Base-by-base conservation (phyloP, 805 yeast species). In the Zygosaccharomyces rouxii region DNA sequence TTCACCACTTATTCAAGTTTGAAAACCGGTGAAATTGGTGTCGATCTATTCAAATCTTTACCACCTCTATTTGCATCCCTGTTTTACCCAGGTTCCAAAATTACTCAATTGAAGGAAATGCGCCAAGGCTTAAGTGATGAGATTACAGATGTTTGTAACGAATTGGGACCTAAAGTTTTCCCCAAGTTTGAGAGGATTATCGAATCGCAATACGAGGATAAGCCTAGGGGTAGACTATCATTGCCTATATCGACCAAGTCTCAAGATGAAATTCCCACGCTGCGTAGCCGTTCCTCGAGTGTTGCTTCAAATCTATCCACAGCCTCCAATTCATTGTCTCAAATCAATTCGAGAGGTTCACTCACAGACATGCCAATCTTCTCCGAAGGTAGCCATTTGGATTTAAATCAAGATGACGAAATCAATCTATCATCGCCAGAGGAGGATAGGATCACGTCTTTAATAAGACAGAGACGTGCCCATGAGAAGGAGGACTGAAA, bases 11-110 rank as follows among this genome's bases (percentile, higher is more conserved):
- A 86, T 64, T 81, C 96, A 21, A 95, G 97, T 3, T 75, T 92
- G 56, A 75, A 85, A 30, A 80, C 90, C 35, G 97, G 98, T 46
- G 99, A 92, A 65, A 82, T 81, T 51, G 97, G 98, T 16, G 74
- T 86, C 79, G 97, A 90, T 66, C 72, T 86, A 43, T 77, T 85
- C 64, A 88, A 89, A 63, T 81, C 92, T 7, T 69, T 90, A 49
- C 76, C 88, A 51, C 97, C 98, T 1, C 69, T 90, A 31, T 80
- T 70, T 37, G 60, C 66, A 14, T 66, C 75, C 3, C 57, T 70
- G 18, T 64, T 71, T 35, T 72, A 70, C 23, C 72, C 75, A n/a
- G 61, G 64, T 31, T 69, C 71, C 39, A 68, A 75, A 35, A 63
- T 81, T 11, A 65, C 66, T 35, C 65, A 82, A 49, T 69, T 94